Evolutionary conservation across 2,329 filamentous ascomycete genomes (phyloP), one percentile per base, ranked within the genome.

Genomic region (Talaromyces islandicus): DNA sequence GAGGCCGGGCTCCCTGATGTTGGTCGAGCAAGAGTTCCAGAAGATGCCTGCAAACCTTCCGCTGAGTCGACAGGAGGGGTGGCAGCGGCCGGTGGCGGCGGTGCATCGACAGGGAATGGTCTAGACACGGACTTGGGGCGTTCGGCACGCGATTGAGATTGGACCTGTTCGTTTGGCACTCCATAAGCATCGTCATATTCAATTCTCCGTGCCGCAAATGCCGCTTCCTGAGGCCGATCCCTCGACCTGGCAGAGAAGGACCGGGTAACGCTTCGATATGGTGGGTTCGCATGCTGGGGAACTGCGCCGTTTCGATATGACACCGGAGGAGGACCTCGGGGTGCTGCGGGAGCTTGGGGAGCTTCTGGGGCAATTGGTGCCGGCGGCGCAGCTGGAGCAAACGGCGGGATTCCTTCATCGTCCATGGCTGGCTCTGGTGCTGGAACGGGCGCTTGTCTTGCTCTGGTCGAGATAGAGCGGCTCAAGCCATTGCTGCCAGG

Each of bases 251-350:
- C 64, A 19, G 69, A 66, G 51, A 70, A 70, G 24, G 70, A 71
- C n/a, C 65, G 64, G 11, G 62, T 48, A 27, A 57, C 57, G 30
- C 51, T 61, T 10, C 60, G 62, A 41, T 62, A 61, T 24, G 56
- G 58, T 4, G 54, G 29, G 30, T 50, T 38, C 7, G 50, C 51
- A 53, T 53, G 27, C 12, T 58, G 52, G 32, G 56, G 57, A n/a
- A 65, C 73, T 53, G 73, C 72, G 64, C 74, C 76, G 46, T 80
- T 77, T 62, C 77, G 81, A 71, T 85, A 86, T 69, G 82, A 85
- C 38, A 80, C 67, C 4, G 87, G 85, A 43, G 87, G 85, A 43
- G 84, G 84, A 30, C 78, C 81, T 67, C 80, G 80, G 58, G 87
- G 84, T 29, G 81, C 83, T 65, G 89, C n/a, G 1, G 43, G 43